Evolutionary conservation across 257 asterid species (phyloP), one percentile per base, ranked within the genome.

Genomic region (Ehretia macrophylla): DNA sequence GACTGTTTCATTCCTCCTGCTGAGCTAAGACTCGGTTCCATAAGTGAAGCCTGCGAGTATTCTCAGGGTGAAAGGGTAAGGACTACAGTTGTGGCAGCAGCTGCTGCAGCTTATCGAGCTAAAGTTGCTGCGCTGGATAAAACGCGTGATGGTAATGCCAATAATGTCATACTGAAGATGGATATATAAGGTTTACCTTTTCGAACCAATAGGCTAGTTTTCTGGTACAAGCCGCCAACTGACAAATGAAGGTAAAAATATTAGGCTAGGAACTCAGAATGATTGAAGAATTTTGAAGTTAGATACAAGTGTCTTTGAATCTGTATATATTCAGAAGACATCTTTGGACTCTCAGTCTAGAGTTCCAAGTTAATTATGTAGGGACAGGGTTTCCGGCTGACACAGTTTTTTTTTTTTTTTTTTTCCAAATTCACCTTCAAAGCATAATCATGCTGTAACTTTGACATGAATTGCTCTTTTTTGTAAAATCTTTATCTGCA

Each of bases 1-100:
- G 95, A 86, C 60, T 79, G 88, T 65, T 86, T 86, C 40, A 86
- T 79, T 21, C 88, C 95, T 51, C 95, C 95, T 0, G 95, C 88
- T 8, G 91, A 86, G 60, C 65, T 83, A 32, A 79, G 88, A 73
- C 71, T 56, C 11, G 60, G 74, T 48, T 67, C 85, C 17, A 54
- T 77, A 8, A 63, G 83, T 35, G 95, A 83, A 32, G 67, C 78
- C 4, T 65, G 84, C 1, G 87, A 80, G 72, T 76, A 71, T 53
- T 69, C 87, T 68, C 90, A 58, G 35, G 87, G 78, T 11, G 81
- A 77, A 32, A 62, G 79, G 67, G 68, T 66, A 18, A 78, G 71
- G 68, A 66, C 68, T 14, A 73, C 76, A 0, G 67, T 66, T 9
- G 75, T 74, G 40, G 74, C 82, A 1, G 77, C 81, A 0, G 79